Percentiles rank a stretch among this genome's conserved stretches.
These are phyloP conservation scores for Kwoniella europaea DNA, from an alignment of 768 basidiomycete genomes.

Conservation along the genomic window DNA sequence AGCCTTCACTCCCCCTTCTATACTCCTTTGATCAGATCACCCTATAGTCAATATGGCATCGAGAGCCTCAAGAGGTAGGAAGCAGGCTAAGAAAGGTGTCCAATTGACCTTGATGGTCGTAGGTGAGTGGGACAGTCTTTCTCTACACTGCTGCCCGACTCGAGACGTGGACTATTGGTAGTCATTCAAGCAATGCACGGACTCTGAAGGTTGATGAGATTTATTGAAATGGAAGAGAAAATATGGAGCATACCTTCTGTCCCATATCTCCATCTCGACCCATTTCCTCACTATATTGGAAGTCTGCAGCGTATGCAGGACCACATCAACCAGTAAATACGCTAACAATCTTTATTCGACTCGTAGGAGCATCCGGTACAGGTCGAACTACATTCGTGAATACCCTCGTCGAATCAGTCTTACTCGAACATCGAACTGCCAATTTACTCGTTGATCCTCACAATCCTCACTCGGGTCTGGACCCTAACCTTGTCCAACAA, in stretches of 20 bases:
- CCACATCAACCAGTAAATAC: not conserved
- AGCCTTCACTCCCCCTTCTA: conserved; percentile 9
- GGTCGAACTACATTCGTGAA: conserved; percentile 99
- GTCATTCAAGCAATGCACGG: not conserved
- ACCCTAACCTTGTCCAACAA: conserved; percentile 64
- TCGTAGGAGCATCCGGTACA: conserved; percentile 89
- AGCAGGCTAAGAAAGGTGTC: conserved; percentile 94
- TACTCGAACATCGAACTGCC: conserved; percentile 75
- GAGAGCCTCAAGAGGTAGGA: conserved; percentile 59
- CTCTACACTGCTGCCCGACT: not conserved
- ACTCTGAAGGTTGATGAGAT: not conserved
- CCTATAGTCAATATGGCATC: conserved; percentile 44
- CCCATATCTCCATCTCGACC: not conserved
- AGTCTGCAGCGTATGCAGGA: not conserved
- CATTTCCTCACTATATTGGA: too few species aligned
- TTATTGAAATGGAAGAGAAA: not conserved
- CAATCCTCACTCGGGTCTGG: conserved; percentile 47
- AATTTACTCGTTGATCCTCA: conserved; percentile 40
- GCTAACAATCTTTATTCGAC: conserved; percentile 24
- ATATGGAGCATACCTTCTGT: not conserved
- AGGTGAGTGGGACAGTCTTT: conserved; percentile 66
- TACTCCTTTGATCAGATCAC: not conserved
- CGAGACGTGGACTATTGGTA: not conserved
- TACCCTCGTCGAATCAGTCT: conserved; percentile 96
- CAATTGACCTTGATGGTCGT: conserved; percentile 98